Conservation (phyloP, 2,329 filamentous ascomycete genomes). For the Alternaria triticimaculans region DNA sequence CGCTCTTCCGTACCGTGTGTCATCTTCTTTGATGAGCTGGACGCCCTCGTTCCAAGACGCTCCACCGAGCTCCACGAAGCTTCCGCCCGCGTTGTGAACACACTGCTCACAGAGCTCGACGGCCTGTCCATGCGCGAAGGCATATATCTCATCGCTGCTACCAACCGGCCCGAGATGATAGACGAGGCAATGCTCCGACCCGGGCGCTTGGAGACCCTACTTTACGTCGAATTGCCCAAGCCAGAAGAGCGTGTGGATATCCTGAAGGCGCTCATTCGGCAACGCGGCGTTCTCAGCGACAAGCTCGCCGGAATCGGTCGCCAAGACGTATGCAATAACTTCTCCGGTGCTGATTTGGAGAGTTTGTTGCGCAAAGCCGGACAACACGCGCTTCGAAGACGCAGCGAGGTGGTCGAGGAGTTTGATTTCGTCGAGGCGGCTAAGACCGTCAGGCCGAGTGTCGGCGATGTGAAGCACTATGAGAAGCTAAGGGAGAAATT, state of each 20-base stretch:
- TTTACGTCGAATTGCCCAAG: constrained; percentile 87
- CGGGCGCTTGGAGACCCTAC: constrained; percentile 83
- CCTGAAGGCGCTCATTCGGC: constrained; percentile 67
- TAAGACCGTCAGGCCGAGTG: constrained; percentile 56
- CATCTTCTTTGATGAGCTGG: constrained; percentile 97
- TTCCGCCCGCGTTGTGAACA: constrained; percentile 89
- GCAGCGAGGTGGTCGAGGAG: constrained; percentile 54
- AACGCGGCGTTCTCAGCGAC: constrained; percentile 58
- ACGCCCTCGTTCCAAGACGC: constrained; percentile 85
- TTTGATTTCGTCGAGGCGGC: constrained; percentile 56
- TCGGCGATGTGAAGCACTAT: constrained; percentile 65
- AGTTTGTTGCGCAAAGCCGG: constrained; percentile 66
- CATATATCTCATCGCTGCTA: constrained; percentile 93
- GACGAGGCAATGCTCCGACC: constrained; percentile 94
- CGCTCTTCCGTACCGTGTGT: constrained; percentile 88
- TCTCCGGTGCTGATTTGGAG: constrained; percentile 73
- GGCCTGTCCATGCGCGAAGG: constrained; percentile 80
- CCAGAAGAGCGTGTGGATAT: constrained; percentile 84
- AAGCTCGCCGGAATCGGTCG: constrained; percentile 70
- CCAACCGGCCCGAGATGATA: constrained; percentile 95
- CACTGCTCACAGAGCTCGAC: constrained; percentile 91
- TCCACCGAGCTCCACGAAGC: constrained; percentile 80
- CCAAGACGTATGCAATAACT: constrained; percentile 70
- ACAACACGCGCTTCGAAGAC: constrained; percentile 60
- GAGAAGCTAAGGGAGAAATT: constrained; percentile 61